phyloP scores from a whole-genome alignment of 768 basidiomycete species.

The Rhizopogon sp. region DNA sequence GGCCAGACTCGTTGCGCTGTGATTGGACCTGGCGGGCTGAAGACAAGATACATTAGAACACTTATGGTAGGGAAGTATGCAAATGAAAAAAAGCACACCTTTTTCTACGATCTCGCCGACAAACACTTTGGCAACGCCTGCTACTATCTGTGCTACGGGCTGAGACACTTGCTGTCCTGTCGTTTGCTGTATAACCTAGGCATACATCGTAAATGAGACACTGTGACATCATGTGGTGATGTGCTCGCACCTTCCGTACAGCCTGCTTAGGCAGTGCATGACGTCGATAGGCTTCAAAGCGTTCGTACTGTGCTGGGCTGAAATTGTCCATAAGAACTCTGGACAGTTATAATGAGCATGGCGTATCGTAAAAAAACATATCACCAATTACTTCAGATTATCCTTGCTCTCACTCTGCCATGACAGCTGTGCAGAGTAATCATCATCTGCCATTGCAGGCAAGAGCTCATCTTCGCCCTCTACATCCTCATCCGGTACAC shows the following conservation, averaged over 20 bases:
- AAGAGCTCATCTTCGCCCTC: constrained; percentile 77
- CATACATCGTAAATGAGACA: not conserved
- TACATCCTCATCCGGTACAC: constrained; percentile 41
- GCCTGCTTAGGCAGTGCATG: constrained; percentile 81
- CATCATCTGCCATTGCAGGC: constrained; percentile 86
- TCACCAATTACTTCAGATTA: constrained; percentile 62
- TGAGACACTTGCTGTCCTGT: constrained; percentile 79
- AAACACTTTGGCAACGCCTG: constrained; percentile 88
- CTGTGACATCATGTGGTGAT: constrained; percentile 3
- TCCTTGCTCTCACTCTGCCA: constrained; percentile 88
- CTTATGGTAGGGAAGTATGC: not conserved
- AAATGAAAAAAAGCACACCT: constrained; percentile 39
- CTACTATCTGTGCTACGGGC: constrained; percentile 84
- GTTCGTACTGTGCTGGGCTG: constrained; percentile 76
- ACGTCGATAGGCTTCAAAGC: constrained; percentile 84
- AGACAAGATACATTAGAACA: not conserved
- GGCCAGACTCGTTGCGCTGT: constrained; percentile 67
- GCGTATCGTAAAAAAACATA: not conserved
- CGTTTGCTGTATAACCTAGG: constrained; percentile 77
- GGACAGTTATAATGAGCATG: not conserved
- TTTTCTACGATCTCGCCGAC: constrained; percentile 91
- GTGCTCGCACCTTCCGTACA: constrained; percentile 58
- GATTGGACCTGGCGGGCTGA: constrained; percentile 74
- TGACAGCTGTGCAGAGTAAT: constrained; percentile 77
- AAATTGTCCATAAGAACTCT: constrained; percentile 91